These are phyloP conservation scores for Oenanthe javanica DNA, from an alignment of 140 eudicot genomes.

Conservation along the genomic window DNA sequence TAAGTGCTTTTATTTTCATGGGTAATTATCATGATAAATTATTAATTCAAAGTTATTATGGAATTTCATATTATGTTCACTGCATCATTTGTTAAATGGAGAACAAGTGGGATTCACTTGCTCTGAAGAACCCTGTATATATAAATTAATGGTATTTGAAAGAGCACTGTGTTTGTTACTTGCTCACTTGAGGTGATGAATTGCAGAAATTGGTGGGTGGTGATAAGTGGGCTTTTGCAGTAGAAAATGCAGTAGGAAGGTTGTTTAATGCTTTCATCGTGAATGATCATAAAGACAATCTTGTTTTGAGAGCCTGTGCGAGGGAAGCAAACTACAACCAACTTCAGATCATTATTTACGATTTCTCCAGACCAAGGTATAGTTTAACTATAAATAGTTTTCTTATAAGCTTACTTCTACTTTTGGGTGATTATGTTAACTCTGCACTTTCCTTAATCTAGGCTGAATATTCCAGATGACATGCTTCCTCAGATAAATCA, in stretches of 20 bases:
- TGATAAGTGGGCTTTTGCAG: constrained; percentile 77
- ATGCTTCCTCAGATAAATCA: constrained; percentile 87
- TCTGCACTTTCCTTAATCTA: constrained; percentile 25
- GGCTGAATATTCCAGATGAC: constrained; percentile 67
- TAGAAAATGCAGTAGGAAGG: constrained; percentile 76
- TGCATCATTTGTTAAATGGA: not conserved
- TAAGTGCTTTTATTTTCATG: not conserved
- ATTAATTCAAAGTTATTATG: not conserved
- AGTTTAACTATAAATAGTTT: not conserved
- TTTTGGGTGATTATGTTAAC: not conserved
- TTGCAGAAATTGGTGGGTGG: constrained; percentile 64
- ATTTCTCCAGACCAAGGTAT: constrained; percentile 81
- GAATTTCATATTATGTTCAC: not conserved
- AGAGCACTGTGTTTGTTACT: not conserved
- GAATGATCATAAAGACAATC: constrained; percentile 75
- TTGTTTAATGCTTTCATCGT: constrained; percentile 85
- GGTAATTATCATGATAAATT: not conserved
- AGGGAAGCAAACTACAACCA: constrained; percentile 54
- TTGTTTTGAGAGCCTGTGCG: constrained; percentile 64
- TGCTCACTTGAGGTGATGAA: not conserved
- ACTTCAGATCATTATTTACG: constrained; percentile 70
- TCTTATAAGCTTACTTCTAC: not conserved
- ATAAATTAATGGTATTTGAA: not conserved
- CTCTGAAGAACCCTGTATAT: not conserved
- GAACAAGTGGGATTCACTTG: not conserved